Conservation (phyloP, 176 grass and related monocot species). For the Rhipidocladum racemiflorum region DNA sequence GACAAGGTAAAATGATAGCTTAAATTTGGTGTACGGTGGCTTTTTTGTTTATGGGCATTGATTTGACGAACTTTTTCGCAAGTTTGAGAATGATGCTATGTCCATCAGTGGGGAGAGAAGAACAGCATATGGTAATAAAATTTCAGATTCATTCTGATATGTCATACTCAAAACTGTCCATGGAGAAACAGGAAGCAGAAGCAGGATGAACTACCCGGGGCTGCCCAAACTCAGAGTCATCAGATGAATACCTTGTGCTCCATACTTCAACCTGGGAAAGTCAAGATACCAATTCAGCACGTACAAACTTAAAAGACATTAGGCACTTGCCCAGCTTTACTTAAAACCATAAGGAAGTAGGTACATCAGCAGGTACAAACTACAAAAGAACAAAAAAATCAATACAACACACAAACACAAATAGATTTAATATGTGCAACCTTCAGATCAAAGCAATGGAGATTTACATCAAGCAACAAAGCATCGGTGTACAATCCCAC, state of each 20-base stretch:
- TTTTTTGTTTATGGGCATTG: background rate
- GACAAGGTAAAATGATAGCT: background rate
- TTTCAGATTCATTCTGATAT: constrained; percentile 32
- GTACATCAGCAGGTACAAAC: background rate
- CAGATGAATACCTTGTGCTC: constrained; percentile 16
- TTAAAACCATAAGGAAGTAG: background rate
- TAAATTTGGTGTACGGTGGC: background rate
- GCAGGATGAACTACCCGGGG: background rate
- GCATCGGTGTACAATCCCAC: background rate
- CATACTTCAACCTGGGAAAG: background rate
- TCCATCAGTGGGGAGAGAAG: background rate
- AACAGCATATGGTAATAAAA: constrained; percentile 25
- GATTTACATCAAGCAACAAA: background rate
- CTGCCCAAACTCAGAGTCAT: constrained; percentile 15
- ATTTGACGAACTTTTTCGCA: constrained; percentile 9
- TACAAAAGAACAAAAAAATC: background rate
- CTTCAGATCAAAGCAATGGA: background rate
- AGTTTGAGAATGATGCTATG: constrained; percentile 25
- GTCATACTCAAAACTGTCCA: constrained; percentile 26
- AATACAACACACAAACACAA: background rate
- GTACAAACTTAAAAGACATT: background rate
- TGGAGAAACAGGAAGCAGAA: constrained; percentile 39
- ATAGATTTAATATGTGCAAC: background rate
- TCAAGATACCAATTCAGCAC: background rate
- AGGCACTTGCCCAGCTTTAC: background rate